Evolutionary conservation across 1,284 basidiomycete species (phyloP), one percentile per base, ranked within the genome.

Genomic region (Pyrrhoderma lamaoense): DNA sequence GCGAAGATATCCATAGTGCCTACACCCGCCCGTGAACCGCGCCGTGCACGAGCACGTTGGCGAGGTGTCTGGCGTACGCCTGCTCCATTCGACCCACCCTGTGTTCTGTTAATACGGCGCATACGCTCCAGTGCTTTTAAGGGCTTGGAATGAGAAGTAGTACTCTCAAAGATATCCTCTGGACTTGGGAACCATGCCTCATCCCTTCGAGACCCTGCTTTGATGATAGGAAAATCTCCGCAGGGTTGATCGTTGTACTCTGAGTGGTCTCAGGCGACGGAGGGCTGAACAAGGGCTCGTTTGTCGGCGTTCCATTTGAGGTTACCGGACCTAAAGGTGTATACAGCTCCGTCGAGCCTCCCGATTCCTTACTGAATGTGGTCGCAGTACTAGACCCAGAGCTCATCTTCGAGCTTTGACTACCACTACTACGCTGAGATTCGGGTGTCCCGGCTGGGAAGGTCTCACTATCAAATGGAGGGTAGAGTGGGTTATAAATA

Each of bases 1-100:
- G 85, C 80, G 56, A 92, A 86, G 1, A 90, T 76, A 61, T 92
- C 87, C 79, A 91, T 81, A 67, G 85, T 84, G 7, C 83, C 85
- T 0, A 79, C 75, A 13, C 70, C 69, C 25, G 60, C 67, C 52
- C 61, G 60, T 8, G 53, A 57, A 2, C 57, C 55, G 18, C 55
- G 53, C 16, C 60, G 37, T 47, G 60, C 52, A 45, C 60, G 48
- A 21, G 57, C 62, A 34, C 58, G 55, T 42, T 63, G 62, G 35
- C 60, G 62, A 14, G 51, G 55, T 37, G 58, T 56, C 23, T 13
- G 52, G 2, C 57, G 42, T 4, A 55, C 42, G 5, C 53, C 50
- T 43, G 31, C 42, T 27, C 52, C 36, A 38, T 23, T 27, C 13
- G 35, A 45, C 13, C n/a, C 36, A 27, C 40, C 52, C 57, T 44